Base-by-base conservation (phyloP, 805 yeast genomes). In the Candida ulmi region DNA sequence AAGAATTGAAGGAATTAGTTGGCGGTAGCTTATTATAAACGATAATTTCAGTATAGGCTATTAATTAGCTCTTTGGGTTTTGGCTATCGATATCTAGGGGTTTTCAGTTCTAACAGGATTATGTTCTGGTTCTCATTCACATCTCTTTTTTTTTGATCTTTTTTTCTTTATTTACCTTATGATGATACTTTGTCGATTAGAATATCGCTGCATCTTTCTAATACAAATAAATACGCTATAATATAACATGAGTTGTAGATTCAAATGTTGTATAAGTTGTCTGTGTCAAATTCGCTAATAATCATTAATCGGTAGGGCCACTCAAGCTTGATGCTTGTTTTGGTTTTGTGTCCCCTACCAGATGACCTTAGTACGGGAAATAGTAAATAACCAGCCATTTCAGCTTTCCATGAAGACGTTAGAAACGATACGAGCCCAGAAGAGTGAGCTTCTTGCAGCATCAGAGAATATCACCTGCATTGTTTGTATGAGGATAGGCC, bases 1-100 rank as follows among this genome's bases (percentile, higher is more conserved):
- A 41, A 16, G 45, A 41, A 24, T 39, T 41, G 18, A 41, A 39
- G 17, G 41, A 44, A 17, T 34, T 41, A 30, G 11, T 33, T 33
- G 36, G 36, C 24, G 16, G 34, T 19, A n/a, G 12, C 17, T 19
- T 31, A 11, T 17, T 31, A 8, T 31, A n/a, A 21, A 7, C 24
- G 9, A 11, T 19, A 5, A 13, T 5, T 26, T 13, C n/a, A 11
- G 11, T 26, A 13, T 13, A 26, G 12, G 13, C n/a, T 26, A 26
- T 12, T 9, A 12, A 6, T 21, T 9, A 21, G 33, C 6, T 30
- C 17, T 15, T 6, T 11, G 31, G 11, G 5, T n/a, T 26, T 26
- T 21, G 24, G 24, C 24, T 21, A 21, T 21, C 24, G 24, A 13
- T 27, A 13, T 8, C 11, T 27, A 12, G 30, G 30, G 8, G 8